Percentiles rank a stretch among this genome's conserved stretches.
phyloP scores from a whole-genome alignment of 306 rosid species.

The Sindora glabra region DNA sequence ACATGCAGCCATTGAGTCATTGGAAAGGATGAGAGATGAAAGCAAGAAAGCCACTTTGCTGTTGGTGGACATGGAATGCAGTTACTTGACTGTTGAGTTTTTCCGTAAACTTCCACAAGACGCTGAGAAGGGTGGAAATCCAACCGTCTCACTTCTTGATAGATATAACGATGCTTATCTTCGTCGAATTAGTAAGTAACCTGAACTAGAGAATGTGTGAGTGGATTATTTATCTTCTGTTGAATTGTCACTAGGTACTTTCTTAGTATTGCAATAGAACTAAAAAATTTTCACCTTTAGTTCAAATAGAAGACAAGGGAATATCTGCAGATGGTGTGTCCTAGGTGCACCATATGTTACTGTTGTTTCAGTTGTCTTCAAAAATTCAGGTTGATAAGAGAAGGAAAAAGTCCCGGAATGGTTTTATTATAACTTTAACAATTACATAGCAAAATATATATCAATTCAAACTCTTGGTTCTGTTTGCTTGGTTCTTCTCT shows the following conservation, averaged over 20 bases:
- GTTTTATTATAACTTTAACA: no score
- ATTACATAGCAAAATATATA: neutral
- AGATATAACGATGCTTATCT: conserved; percentile 90
- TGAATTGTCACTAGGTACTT: neutral
- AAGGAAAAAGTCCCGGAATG: no score
- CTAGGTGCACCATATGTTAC: no score
- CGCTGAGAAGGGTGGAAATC: conserved; percentile 94
- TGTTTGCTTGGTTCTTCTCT: conserved; percentile 4
- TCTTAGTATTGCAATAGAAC: no score
- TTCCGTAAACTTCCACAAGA: conserved; percentile 98
- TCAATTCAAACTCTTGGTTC: neutral
- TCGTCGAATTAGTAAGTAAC: conserved; percentile 68
- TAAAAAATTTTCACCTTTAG: no score
- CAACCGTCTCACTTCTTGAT: conserved; percentile 83
- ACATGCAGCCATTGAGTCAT: conserved; percentile 76
- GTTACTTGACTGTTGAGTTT: conserved; percentile 87
- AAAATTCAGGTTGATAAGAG: no score
- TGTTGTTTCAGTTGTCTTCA: no score
- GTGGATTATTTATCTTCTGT: neutral
- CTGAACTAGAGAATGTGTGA: neutral
- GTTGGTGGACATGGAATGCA: conserved; percentile 86
- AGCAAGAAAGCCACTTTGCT: conserved; percentile 84
- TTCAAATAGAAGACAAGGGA: neutral
- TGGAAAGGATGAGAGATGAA: conserved; percentile 83
- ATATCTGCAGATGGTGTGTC: neutral